These are phyloP conservation scores for Rutstroemia sp. DNA, from an alignment of 2,329 filamentous ascomycete species.

Conservation along the genomic window DNA sequence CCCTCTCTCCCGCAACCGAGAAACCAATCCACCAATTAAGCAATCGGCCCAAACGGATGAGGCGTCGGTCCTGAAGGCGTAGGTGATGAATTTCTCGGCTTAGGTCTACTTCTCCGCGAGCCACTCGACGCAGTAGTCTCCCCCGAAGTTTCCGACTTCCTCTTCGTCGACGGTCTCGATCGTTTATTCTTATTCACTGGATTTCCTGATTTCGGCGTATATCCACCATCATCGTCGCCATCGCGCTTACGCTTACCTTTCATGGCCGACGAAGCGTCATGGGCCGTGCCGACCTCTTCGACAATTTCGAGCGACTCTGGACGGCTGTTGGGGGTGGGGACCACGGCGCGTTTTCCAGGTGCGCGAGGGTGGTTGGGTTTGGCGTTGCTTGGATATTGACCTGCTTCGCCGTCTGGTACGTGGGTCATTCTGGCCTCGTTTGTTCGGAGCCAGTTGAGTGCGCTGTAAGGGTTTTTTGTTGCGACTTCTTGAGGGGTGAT, in stretches of 20 bases:
- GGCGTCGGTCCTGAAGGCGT: background rate
- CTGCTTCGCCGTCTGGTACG: constrained; percentile 48
- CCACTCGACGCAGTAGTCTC: background rate
- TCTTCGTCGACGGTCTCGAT: constrained; percentile 24
- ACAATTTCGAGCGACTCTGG: constrained; percentile 29
- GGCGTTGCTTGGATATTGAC: constrained; percentile 36
- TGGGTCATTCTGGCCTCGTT: constrained; percentile 73
- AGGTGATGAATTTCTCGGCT: constrained; percentile 2
- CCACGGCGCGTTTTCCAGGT: constrained; percentile 29
- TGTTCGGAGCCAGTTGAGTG: constrained; percentile 91
- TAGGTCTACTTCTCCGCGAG: constrained; percentile 8
- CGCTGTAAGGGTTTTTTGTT: constrained; percentile 76
- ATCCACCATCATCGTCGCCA: constrained; percentile 49
- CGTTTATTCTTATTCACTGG: constrained; percentile 25
- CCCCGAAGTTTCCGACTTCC: constrained; percentile 10
- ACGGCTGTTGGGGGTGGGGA: constrained; percentile 27
- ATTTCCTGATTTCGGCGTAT: constrained; percentile 48
- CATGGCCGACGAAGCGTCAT: constrained; percentile 20
- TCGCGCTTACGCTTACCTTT: constrained; percentile 36
- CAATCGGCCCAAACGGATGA: constrained; percentile 8
- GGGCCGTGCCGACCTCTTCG: constrained; percentile 31
- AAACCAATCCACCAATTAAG: background rate
- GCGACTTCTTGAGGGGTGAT: constrained; percentile 40
- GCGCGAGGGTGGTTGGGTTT: constrained; percentile 30
- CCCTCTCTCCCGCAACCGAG: background rate